A percentile compares a stretch with the other conserved stretches of the same genome.
These are phyloP conservation scores for Hortaea sp. DNA, from an alignment of 2,329 filamentous ascomycete genomes.

Conservation along the genomic window DNA sequence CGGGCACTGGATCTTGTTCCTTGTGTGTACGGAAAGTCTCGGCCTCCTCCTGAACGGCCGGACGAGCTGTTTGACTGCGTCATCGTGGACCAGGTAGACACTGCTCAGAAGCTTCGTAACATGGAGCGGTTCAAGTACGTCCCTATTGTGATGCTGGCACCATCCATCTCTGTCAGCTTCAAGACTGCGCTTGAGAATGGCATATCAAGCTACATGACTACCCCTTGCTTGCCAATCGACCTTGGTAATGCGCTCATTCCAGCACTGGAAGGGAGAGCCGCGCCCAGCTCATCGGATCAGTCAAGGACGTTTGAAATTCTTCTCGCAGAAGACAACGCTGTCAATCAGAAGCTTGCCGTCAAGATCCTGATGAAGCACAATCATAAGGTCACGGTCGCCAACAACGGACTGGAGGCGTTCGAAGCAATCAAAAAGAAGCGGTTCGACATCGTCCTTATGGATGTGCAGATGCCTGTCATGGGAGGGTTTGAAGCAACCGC, in stretches of 20 bases:
- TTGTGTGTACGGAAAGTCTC: conserved; percentile 69
- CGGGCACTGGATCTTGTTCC: conserved; percentile 69
- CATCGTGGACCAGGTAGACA: conserved; percentile 87
- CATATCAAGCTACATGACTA: conserved; percentile 99
- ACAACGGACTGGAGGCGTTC: conserved; percentile 87
- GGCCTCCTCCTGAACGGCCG: conserved; percentile 46
- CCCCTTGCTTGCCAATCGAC: conserved; percentile 86
- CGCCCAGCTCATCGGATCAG: conserved; percentile 83
- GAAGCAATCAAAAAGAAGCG: conserved; percentile 85
- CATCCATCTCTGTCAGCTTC: conserved; percentile 79
- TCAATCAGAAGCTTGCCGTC: conserved; percentile 91
- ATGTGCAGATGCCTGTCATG: conserved; percentile 99
- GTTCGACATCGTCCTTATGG: conserved; percentile 97
- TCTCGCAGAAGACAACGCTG: conserved; percentile 90
- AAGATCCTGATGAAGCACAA: conserved; percentile 98
- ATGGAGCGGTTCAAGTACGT: conserved; percentile 97
- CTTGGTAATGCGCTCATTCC: conserved; percentile 94
- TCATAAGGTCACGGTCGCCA: conserved; percentile 82
- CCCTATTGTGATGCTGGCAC: conserved; percentile 84
- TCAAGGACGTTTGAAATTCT: conserved; percentile 93
- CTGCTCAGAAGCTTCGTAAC: conserved; percentile 71
- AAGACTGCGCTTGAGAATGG: conserved; percentile 90
- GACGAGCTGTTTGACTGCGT: conserved; percentile 83
- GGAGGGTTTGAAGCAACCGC: conserved; percentile 95
- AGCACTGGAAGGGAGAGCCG: conserved; percentile 84